Conservation (phyloP, 352 stramenopile genomes). For the Globisporangium lucens region DNA sequence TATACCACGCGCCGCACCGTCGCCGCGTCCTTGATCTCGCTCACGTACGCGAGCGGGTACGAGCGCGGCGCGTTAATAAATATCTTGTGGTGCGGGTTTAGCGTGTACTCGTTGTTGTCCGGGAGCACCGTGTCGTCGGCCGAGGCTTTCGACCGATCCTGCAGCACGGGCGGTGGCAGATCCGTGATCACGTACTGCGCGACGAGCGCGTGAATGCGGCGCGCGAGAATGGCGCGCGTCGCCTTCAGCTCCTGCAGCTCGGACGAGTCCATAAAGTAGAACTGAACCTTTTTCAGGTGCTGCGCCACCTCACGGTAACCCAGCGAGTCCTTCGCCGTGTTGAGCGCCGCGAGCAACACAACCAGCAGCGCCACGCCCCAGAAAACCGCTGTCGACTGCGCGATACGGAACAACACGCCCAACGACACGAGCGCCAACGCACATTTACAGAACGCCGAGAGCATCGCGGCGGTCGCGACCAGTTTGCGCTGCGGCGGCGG, state of each 20-base stretch:
- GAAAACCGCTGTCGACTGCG: constrained; percentile 30
- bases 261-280: constrained; percentile 65
- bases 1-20: constrained; percentile 48
- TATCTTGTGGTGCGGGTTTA: constrained; percentile 78
- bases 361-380: constrained; percentile 26
- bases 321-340: constrained; percentile 30
- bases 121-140: constrained; percentile 26
- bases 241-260: constrained; percentile 54
- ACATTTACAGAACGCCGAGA: constrained; percentile 13
- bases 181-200: constrained; percentile 65
- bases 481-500: constrained; percentile 25
- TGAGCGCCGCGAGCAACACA: constrained; percentile 32
- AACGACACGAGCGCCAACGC: constrained; percentile 18
- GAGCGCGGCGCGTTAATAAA: constrained; percentile 79
- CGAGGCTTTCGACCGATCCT: constrained; percentile 45
- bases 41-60: constrained; percentile 53
- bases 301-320: constrained; percentile 44
- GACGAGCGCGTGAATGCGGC: constrained; percentile 64
- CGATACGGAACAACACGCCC: constrained; percentile 29
- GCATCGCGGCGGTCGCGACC: constrained; percentile 18
- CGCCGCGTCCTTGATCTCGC: constrained; percentile 38
- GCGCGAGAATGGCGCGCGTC: constrained; percentile 48
- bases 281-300: constrained; percentile 71
- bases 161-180: constrained; percentile 56
- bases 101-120: constrained; percentile 58